These are phyloP conservation scores for Colletotrichum coccodes DNA, from an alignment of 2,329 filamentous ascomycete species.

Conservation along the genomic window DNA sequence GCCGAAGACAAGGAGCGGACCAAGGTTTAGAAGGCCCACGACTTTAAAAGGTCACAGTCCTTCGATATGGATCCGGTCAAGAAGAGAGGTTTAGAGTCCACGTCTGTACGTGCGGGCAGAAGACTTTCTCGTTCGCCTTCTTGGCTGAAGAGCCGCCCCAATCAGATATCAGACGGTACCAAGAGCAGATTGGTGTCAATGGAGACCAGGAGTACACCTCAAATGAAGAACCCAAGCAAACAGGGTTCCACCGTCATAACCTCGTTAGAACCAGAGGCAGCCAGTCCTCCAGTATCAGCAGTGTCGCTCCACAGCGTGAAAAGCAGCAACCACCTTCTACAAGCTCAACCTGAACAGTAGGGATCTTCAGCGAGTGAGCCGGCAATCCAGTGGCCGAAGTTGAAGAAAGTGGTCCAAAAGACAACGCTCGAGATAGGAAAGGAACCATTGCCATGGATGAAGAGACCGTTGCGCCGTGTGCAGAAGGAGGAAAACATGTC, in stretches of 20 bases:
- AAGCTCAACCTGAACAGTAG: background rate
- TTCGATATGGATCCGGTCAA: slow-evolving; percentile 24
- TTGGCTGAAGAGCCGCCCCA: slow-evolving; percentile 7
- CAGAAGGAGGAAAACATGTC: slow-evolving; percentile 26
- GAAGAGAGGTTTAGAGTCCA: background rate
- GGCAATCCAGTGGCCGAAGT: slow-evolving; percentile 23
- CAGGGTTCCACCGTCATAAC: background rate
- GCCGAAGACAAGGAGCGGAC: background rate
- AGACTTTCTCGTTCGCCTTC: slow-evolving; percentile 7
- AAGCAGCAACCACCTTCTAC: background rate
- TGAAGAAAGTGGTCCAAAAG: slow-evolving; percentile 23
- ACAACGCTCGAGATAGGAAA: background rate
- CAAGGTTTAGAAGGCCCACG: background rate
- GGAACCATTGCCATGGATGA: slow-evolving; percentile 18
- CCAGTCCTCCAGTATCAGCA: background rate
- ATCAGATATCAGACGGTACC: background rate
- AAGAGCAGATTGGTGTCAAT: background rate
- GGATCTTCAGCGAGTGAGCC: background rate
- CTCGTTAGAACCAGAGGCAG: background rate
- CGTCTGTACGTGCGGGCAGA: background rate
- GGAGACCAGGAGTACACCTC: slow-evolving; percentile 4
- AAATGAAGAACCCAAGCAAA: background rate
- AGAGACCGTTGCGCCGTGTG: slow-evolving; percentile 20
- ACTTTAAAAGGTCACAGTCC: slow-evolving; percentile 15
- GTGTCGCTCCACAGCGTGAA: background rate